Percentiles rank a stretch among this genome's conserved stretches.
Conservation (phyloP, 306 rosid genomes). For the Vicia villosa region DNA sequence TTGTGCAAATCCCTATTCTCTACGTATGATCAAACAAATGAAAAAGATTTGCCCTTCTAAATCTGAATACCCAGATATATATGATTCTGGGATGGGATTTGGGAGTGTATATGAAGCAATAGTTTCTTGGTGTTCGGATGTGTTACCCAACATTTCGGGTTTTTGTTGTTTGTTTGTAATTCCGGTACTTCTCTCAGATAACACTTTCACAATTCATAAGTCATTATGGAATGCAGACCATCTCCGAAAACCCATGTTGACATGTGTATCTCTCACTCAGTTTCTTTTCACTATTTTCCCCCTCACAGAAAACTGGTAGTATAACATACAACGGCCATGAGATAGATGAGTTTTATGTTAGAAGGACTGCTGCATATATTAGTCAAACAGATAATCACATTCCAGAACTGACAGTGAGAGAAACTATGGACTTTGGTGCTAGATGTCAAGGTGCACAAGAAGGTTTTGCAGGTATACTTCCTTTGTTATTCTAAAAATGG, state of each 20-base stretch:
- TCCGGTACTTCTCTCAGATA: neutral
- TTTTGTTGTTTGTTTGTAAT: neutral
- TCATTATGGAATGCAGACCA: neutral
- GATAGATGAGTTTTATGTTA: conserved; percentile 66
- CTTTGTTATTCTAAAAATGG: neutral
- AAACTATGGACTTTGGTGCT: conserved; percentile 91
- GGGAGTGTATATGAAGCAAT: neutral
- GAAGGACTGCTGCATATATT: conserved; percentile 84
- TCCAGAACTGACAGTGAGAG: conserved; percentile 84
- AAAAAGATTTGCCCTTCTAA: neutral
- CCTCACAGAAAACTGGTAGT: conserved; percentile 61
- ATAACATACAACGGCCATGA: conserved; percentile 74
- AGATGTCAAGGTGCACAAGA: conserved; percentile 88
- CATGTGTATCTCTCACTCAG: neutral
- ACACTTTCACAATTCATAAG: neutral
- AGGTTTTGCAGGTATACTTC: conserved; percentile 64
- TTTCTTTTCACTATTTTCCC: neutral
- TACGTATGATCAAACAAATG: neutral
- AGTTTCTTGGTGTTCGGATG: neutral
- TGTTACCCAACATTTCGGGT: neutral
- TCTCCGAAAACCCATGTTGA: neutral
- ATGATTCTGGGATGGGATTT: neutral
- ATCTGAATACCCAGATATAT: neutral
- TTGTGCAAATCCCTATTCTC: neutral
- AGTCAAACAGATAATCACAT: conserved; percentile 89